Base-by-base conservation (phyloP, 352 stramenopile genomes). In the Pythium vanterpoolii region DNA sequence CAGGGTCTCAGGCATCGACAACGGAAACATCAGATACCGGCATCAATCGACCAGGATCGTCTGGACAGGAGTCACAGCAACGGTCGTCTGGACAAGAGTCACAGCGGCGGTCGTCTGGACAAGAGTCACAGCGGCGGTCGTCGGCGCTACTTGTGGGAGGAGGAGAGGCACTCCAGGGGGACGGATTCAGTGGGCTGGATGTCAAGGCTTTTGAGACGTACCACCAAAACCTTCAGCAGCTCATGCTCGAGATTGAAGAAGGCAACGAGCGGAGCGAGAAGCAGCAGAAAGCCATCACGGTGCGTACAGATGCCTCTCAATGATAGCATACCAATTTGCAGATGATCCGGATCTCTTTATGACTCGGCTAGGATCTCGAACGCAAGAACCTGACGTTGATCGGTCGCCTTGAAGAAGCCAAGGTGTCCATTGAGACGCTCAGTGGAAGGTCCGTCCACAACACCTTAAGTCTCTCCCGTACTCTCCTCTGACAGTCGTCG, bases 161-260 rank as follows among this genome's bases (percentile, higher is more conserved):
- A 21, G 50, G 26, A 6, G 55, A 57, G 5, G 44, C 33, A 11
- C n/a, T 27, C 0, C 46, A 64, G 19, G 43, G 38, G 1, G 58
- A 66, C n/a, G 39, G n/a, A 0, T 44, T 60, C 21, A 40, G 36
- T 9, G 77, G 79, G 30, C 64, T 90, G 13, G 77, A 89, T 45
- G 71, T 87, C 23, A 82, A 76, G 27, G 84, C 73, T 49, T 90
- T 93, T 44, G 79, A 90, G 39, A 62, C 59, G 1, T 90, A 93
- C 39, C 77, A 87, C 51, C 78, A 86, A 26, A 77, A 92, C 50
- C 61, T 90, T 8, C 69, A 85, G 16, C 71, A 74, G 14, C 77
- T 90, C 65, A 66, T 89, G 28, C 64, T 66, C 0, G 80, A 93
- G 57, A 75, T 90, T 21, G 79, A 90, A 42, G 75, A 86, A 38